A percentile compares a stretch with the other conserved stretches of the same genome.
These are phyloP conservation scores for Elaeagnus macrophylla DNA, from an alignment of 306 rosid genomes.

Conservation along the genomic window DNA sequence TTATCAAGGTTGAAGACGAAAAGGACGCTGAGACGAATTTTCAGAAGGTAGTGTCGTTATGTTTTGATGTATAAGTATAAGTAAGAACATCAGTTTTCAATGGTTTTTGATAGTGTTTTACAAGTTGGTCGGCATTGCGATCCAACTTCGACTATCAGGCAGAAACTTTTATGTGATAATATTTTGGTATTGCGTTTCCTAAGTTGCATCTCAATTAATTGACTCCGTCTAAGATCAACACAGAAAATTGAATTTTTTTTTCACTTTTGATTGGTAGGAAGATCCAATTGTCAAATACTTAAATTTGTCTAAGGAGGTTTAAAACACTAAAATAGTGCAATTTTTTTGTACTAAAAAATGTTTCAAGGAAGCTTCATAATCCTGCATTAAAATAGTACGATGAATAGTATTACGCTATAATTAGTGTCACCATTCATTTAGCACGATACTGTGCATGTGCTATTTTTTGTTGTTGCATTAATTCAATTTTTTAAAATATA, in stretches of 20 bases:
- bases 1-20: slow-evolving; percentile 74
- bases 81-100: background rate
- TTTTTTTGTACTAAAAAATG: no score
- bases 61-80: slow-evolving; percentile 6
- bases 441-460: no score
- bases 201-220: background rate
- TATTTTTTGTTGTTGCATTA: no score
- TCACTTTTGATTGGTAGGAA: background rate
- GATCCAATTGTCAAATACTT: background rate
- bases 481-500: no score
- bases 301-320: no score
- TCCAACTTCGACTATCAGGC: background rate
- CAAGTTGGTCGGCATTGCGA: background rate
- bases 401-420: no score
- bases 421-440: no score
- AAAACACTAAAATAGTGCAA: no score
- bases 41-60: slow-evolving; percentile 53
- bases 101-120: background rate
- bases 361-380: no score
- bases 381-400: no score
- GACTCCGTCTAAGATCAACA: background rate
- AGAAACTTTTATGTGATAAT: background rate
- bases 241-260: no score
- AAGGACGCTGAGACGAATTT: slow-evolving; percentile 76
- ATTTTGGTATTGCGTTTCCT: background rate